Evolutionary conservation across 2,329 filamentous ascomycete species (phyloP).

Genomic region (Talaromyces sp.): DNA sequence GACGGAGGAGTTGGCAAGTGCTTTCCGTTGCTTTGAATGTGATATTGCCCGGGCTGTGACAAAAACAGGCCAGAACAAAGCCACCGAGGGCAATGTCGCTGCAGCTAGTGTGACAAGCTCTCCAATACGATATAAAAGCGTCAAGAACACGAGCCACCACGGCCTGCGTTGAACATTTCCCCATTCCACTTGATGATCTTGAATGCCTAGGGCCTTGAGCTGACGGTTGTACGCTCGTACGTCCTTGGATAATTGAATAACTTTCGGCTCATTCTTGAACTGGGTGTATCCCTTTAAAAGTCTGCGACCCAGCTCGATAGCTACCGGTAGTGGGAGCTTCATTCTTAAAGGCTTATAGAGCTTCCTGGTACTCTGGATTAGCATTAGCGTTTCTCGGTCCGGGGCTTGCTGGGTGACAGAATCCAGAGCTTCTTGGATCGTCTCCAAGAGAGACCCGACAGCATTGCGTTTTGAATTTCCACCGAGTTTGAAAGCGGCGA

Average conservation of each 20-base stretch:
- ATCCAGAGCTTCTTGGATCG: conserved; percentile 76
- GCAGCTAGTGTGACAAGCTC: conserved; percentile 74
- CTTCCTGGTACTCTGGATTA: conserved; percentile 88
- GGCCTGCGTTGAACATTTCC: conserved; percentile 62
- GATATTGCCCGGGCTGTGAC: conserved; percentile 78
- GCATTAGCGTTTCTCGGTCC: conserved; percentile 91
- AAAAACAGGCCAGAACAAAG: conserved; percentile 85
- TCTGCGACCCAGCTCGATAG: conserved; percentile 88
- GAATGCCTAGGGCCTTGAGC: conserved; percentile 77
- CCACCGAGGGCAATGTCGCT: conserved; percentile 76
- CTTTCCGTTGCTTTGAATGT: conserved; percentile 73
- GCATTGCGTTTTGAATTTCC: conserved; percentile 69
- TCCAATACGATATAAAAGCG: conserved; percentile 71
- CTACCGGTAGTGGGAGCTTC: conserved; percentile 84
- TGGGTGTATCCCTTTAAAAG: conserved; percentile 86
- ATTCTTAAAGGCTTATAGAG: conserved; percentile 93
- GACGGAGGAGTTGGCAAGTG: conserved; percentile 77
- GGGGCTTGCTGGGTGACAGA: conserved; percentile 88
- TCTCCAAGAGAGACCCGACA: conserved; percentile 78
- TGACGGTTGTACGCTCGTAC: conserved; percentile 84
- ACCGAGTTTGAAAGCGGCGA: conserved; percentile 78
- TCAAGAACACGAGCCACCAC: conserved; percentile 67
- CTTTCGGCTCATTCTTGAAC: conserved; percentile 85
- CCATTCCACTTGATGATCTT: conserved; percentile 92
- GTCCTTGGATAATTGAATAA: conserved; percentile 68